Conservation (phyloP, 768 basidiomycete genomes). For the Neoboletus brunneissimus region DNA sequence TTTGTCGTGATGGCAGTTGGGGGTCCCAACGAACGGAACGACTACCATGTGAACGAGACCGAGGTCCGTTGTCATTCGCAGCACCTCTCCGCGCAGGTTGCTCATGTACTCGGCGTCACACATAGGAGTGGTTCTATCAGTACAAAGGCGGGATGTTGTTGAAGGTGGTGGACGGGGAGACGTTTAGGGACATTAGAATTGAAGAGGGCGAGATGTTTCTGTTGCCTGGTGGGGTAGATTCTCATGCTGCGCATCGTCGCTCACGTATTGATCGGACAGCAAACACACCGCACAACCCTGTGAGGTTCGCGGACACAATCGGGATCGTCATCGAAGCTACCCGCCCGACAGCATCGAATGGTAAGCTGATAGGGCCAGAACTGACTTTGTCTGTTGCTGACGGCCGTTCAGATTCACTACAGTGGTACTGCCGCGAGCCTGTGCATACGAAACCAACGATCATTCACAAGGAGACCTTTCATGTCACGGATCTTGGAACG, state of each 20-base stretch:
- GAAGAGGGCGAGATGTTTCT: conserved; percentile 97
- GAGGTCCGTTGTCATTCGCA: conserved; percentile 49
- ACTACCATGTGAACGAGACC: conserved; percentile 95
- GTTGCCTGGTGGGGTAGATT: conserved; percentile 65
- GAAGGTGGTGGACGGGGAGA: conserved; percentile 75
- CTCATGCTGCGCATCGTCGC: neutral
- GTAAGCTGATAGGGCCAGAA: conserved; percentile 39
- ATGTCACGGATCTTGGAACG: conserved; percentile 86
- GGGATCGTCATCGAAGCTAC: conserved; percentile 90
- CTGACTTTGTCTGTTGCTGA: neutral
- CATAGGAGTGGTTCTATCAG: conserved; percentile 97
- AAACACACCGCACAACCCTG: conserved; percentile 95
- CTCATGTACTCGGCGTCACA: neutral
- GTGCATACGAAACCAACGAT: conserved; percentile 65
- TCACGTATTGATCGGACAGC: conserved; percentile 42
- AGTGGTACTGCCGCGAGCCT: conserved; percentile 83
- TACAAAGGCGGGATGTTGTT: conserved; percentile 92
- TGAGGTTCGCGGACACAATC: conserved; percentile 85
- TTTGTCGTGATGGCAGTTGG: conserved; percentile 96
- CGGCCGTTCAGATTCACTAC: conserved; percentile 66
- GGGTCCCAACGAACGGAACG: conserved; percentile 90
- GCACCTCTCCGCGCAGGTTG: neutral
- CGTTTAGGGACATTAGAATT: conserved; percentile 83
- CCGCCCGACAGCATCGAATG: conserved; percentile 69
- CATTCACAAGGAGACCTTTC: conserved; percentile 81